phyloP scores from a whole-genome alignment of 2,329 filamentous ascomycete genomes.

The Acrocalymma vagum region DNA sequence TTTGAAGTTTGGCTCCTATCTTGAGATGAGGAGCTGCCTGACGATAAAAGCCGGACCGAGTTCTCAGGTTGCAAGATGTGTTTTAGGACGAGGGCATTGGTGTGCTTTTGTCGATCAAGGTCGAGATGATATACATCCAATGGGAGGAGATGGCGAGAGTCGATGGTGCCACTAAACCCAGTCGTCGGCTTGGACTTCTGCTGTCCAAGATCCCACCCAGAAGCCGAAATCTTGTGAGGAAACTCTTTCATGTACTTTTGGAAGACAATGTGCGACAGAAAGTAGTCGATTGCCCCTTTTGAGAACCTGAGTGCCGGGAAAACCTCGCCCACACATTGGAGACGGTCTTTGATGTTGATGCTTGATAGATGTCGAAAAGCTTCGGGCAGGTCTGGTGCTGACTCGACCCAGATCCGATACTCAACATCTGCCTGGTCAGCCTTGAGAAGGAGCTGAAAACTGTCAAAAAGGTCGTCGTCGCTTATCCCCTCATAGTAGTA shows the following conservation, averaged over 20 bases:
- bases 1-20: constrained; percentile 40
- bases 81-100: constrained; percentile 71
- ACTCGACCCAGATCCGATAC: constrained; percentile 58
- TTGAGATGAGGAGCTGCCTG: neutral
- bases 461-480: constrained; percentile 57
- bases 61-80: constrained; percentile 60
- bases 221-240: constrained; percentile 67
- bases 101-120: constrained; percentile 63
- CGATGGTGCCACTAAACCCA: constrained; percentile 75
- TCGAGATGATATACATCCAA: constrained; percentile 64
- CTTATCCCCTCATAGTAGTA: constrained; percentile 71
- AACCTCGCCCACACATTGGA: constrained; percentile 56
- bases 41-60: constrained; percentile 33
- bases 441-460: constrained; percentile 56
- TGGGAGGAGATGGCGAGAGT: constrained; percentile 66
- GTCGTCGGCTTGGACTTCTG: constrained; percentile 60
- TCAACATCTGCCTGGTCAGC: constrained; percentile 62
- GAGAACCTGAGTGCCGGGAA: constrained; percentile 62
- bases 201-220: constrained; percentile 70
- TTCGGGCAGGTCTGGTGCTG: constrained; percentile 27
- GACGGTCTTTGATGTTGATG: constrained; percentile 53
- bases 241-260: constrained; percentile 69
- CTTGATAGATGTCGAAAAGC: constrained; percentile 48
- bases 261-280: constrained; percentile 66
- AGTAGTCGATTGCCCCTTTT: constrained; percentile 69